Percentiles rank a stretch among this genome's conserved stretches.
Conservation (phyloP, 176 grass and related monocot species). For the Rhipidocladum racemiflorum region DNA sequence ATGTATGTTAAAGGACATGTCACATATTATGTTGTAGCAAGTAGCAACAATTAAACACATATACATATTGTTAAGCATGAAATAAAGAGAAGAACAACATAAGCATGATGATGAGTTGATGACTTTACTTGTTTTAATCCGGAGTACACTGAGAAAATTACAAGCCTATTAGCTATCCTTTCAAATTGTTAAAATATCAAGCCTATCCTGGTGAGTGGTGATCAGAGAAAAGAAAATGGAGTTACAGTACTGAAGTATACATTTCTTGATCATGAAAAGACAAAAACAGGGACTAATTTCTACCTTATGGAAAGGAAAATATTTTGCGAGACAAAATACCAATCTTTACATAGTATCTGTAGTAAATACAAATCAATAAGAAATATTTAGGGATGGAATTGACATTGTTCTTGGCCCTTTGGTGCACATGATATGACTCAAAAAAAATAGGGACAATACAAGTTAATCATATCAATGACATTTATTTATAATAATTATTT, state of each 20-base stretch:
- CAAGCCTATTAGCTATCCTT: neutral
- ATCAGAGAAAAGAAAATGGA: neutral
- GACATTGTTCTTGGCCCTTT: too few relatives aligned
- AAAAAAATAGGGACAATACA: too few relatives aligned
- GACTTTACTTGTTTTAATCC: too few relatives aligned
- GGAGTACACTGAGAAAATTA: neutral
- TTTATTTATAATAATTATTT: neutral
- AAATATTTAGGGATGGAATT: neutral
- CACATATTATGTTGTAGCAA: too few relatives aligned
- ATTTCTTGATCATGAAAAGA: conserved; percentile 13
- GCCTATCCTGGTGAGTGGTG: neutral
- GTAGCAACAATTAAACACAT: too few relatives aligned
- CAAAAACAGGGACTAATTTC: neutral
- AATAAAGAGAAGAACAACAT: too few relatives aligned
- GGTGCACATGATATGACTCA: too few relatives aligned
- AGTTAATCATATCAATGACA: conserved; percentile 4
- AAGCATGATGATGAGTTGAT: too few relatives aligned
- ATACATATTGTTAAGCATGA: too few relatives aligned
- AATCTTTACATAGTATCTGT: neutral
- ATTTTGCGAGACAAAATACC: neutral
- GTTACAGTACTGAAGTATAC: conserved; percentile 13
- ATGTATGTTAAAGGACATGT: too few relatives aligned
- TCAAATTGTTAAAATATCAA: neutral
- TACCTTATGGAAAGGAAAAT: conserved; percentile 1
- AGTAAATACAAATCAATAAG: conserved; percentile 6